Conservation (phyloP, 257 asterid species). For the Capsicum rhomboideum region DNA sequence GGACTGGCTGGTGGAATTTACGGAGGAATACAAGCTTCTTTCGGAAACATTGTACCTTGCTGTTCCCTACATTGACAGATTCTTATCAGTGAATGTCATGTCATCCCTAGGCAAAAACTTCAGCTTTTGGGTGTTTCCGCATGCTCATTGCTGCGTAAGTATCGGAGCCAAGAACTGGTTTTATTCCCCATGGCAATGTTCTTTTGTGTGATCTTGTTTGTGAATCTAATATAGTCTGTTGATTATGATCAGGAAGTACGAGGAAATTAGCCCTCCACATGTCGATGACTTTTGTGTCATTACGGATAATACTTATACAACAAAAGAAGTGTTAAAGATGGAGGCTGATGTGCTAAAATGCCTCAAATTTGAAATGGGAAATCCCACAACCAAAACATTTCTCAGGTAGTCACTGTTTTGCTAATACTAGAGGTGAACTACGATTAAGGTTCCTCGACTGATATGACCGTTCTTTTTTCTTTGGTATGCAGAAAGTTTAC, state of each 20-base stretch:
- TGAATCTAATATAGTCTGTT: background rate
- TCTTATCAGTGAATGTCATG: constrained; percentile 41
- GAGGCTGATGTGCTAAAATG: constrained; percentile 69
- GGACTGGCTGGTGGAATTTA: constrained; percentile 92
- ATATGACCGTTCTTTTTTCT: background rate
- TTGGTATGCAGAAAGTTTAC: constrained; percentile 28
- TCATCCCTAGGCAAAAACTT: constrained; percentile 52
- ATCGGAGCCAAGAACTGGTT: background rate
- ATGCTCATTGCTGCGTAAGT: constrained; percentile 95
- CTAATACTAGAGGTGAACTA: background rate
- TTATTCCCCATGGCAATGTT: background rate
- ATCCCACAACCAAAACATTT: constrained; percentile 67
- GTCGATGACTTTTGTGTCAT: constrained; percentile 70
- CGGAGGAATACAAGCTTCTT: constrained; percentile 80
- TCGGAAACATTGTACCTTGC: constrained; percentile 65
- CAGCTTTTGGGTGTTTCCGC: constrained; percentile 97
- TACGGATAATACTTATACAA: constrained; percentile 59
- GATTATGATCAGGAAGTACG: constrained; percentile 54
- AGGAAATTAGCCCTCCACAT: constrained; percentile 72
- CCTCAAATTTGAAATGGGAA: constrained; percentile 80
- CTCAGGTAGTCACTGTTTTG: constrained; percentile 15
- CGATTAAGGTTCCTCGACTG: background rate
- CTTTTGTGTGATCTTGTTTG: background rate
- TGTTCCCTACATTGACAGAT: constrained; percentile 64
- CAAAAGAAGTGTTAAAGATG: constrained; percentile 66